Evolutionary conservation across 1,284 basidiomycete genomes (phyloP), one percentile per base, ranked within the genome.

Genomic region (Athelia sp.): DNA sequence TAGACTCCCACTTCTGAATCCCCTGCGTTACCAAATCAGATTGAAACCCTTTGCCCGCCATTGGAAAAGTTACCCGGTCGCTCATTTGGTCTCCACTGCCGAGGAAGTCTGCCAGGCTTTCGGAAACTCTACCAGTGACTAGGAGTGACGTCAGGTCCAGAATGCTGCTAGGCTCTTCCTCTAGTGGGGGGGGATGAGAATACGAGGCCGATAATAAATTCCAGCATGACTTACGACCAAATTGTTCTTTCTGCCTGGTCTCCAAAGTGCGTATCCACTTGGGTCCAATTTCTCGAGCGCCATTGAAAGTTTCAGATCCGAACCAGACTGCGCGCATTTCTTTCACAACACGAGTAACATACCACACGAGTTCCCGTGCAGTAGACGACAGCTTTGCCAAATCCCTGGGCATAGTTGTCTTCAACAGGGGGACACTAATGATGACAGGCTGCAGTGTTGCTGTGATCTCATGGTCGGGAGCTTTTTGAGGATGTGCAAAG

Each of bases 1-100:
- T 81, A 3, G 78, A 72, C 60, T 91, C 87, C 88, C 88, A 91
- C 62, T 88, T 89, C 62, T 83, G 81, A 49, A 90, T 71, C 47
- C 80, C 78, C 87, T 90, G 61, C 34, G 51, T 53, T 40, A 54
- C 61, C 56, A 61, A 55, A 49, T 40, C 36, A 40, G 19, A 48
- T 49, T 42, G 19, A 13, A 13, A 4, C 26, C 26, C 43, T 49
- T 53, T 50, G 44, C 57, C 46, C 45, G 35, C 45, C 52, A 54
- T 50, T 29, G 4, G 24, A 54, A 50, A 34, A 43, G 48, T 56
- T 68, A 89, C 89, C 63, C 89, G 74, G 66, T 91, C 88, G 52
- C 83, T 88, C 75, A 86, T 86, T 58, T 84, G 82, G 58, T 90
- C 87, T 18, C 79, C 78, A 56, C 85, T 87, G 15, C 83, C 81